These are phyloP conservation scores for Penicillium sp. DNA, from an alignment of 2,329 filamentous ascomycete species.

Conservation along the genomic window DNA sequence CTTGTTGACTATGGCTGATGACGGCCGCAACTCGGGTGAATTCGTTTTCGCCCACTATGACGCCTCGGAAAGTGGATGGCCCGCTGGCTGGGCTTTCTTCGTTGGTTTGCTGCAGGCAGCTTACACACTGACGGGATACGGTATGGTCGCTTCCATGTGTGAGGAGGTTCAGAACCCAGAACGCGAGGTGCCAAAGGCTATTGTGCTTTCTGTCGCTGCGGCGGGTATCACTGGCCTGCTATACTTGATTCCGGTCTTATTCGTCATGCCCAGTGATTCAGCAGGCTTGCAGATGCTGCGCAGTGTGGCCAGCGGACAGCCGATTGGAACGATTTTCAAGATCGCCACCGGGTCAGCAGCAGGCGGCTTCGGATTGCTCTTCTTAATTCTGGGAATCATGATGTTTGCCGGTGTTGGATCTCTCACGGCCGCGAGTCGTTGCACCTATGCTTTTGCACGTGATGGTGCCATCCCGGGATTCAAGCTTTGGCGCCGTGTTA, in stretches of 20 bases:
- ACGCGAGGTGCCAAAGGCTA: constrained; percentile 69
- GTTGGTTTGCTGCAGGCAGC: constrained; percentile 67
- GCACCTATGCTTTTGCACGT: constrained; percentile 74
- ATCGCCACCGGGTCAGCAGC: constrained; percentile 69
- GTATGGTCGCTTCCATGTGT: constrained; percentile 71
- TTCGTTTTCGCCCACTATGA: constrained; percentile 72
- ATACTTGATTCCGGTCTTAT: constrained; percentile 73
- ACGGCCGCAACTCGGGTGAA: constrained; percentile 54
- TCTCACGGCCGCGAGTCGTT: constrained; percentile 71
- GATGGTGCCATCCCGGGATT: constrained; percentile 74
- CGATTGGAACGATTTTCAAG: constrained; percentile 75
- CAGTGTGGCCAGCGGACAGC: constrained; percentile 68
- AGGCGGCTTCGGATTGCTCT: constrained; percentile 73
- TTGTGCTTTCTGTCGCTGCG: constrained; percentile 67
- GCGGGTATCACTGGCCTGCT: constrained; percentile 65
- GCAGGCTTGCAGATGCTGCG: constrained; percentile 58
- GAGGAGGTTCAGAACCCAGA: constrained; percentile 71
- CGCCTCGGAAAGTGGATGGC: constrained; percentile 65
- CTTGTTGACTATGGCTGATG: constrained; percentile 61
- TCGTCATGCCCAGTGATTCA: constrained; percentile 64
- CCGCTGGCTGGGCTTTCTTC: constrained; percentile 70
- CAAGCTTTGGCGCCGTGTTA: constrained; percentile 65
- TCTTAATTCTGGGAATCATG: constrained; percentile 73
- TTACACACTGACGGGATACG: constrained; percentile 57
- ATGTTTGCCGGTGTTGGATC: constrained; percentile 76